Base-by-base conservation (phyloP, 129 eudicot species). In the Lactuca saligna region DNA sequence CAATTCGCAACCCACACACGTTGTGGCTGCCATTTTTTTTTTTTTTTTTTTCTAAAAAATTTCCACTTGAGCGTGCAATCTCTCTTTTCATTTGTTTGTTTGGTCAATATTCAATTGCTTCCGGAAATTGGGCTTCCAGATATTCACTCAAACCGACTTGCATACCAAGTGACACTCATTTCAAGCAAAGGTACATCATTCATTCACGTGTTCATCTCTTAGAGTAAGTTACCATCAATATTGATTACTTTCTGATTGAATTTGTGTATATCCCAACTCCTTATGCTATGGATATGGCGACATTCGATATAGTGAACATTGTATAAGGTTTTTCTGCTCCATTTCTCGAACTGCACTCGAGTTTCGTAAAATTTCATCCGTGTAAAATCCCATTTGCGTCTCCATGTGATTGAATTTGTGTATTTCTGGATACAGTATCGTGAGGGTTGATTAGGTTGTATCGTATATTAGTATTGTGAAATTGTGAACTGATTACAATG, bases 111-210 rank as follows among this genome's bases (percentile, higher is more conserved):
- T 46, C 12, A 60, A n/a, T 51, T 39, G 10, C 63, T 50, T 68
- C 64, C 69, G 57, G 66, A 66, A 48, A 3, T 65, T 73, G 34
- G 20, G 65, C 59, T 57, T 44, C 34, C 46, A 39, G 41, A 68
- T 76, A 66, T 58, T 75, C 70, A 72, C 44, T 1, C 77, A 50
- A 63, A 62, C 61, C 58, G 60, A 42, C 70, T 80, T 76, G 16
- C 46, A 42, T 4, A 49, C 76, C 32, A 54, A 81, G 70, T 66
- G 34, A 61, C 70, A 62, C 71, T 13, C 67, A 64, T 54, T 72
- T 59, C 69, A 78, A 81, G 82, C 70, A 81, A 78, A 82, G 84
- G 84, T 68, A 54, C 61, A 16, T 37, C 69, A 7, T 60, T 60
- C 75, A 73, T 62, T 73, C 14, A 57, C 54, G 39, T 63, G 20